Conservation (phyloP, 257 asterid species). For the Oldenlandia corymbosa region DNA sequence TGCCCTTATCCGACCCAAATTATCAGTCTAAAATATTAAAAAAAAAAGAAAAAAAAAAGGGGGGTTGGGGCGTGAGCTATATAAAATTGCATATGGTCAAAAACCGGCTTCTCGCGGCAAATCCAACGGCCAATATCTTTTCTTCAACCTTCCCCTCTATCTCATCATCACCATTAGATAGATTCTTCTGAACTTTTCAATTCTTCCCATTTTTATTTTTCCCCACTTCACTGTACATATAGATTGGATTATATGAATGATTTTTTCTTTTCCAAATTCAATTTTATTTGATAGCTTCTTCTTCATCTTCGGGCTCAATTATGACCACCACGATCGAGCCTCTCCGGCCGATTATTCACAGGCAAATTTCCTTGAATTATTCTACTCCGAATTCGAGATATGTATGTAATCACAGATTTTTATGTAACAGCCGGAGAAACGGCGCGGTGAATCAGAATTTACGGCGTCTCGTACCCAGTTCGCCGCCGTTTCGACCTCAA, state of each 20-base stretch:
- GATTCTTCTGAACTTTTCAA: conserved; percentile 12
- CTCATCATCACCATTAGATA: conserved; percentile 26
- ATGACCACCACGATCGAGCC: conserved; percentile 53
- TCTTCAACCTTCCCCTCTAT: conserved; percentile 41
- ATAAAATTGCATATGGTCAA: conserved; percentile 30
- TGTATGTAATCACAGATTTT: conserved; percentile 25
- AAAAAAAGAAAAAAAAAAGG: too few relatives aligned
- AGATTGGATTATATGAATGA: conserved; percentile 9
- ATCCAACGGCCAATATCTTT: conserved; percentile 46
- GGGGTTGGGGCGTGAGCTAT: neutral
- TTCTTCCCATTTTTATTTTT: neutral
- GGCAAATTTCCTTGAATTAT: conserved; percentile 44
- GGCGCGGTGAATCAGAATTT: conserved; percentile 32
- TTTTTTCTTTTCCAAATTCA: neutral
- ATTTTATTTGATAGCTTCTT: conserved; percentile 11
- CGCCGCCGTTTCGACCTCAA: conserved; percentile 34
- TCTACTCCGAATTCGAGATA: conserved; percentile 26
- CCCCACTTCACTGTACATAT: conserved; percentile 13
- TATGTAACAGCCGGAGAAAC: conserved; percentile 33
- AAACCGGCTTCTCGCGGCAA: conserved; percentile 23
- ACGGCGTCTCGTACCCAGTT: conserved; percentile 15
- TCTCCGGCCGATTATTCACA: conserved; percentile 38
- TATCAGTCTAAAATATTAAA: too few relatives aligned
- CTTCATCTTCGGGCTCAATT: neutral
- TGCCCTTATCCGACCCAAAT: too few relatives aligned